Conservation (phyloP, 345 rosid genomes). For the Dovyalis caffra region DNA sequence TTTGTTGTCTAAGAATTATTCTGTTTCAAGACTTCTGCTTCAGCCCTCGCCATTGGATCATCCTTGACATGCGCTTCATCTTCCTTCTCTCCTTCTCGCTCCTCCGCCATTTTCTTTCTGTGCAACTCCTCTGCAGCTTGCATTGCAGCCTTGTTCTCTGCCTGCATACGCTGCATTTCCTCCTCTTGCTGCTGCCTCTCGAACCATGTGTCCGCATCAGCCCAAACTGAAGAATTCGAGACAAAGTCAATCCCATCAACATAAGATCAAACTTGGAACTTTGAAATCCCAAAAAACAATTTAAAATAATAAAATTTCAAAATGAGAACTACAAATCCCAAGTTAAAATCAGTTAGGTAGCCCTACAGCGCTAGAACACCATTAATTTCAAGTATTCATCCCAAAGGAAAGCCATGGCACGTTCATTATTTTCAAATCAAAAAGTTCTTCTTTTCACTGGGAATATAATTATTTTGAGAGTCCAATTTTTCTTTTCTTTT, state of each 20-base stretch:
- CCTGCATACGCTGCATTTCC: conserved; percentile 76
- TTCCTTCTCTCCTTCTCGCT: conserved; percentile 86
- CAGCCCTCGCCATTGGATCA: conserved; percentile 83
- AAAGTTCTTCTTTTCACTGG: background rate
- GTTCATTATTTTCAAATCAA: background rate
- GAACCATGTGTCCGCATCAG: conserved; percentile 98
- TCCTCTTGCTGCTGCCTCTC: conserved; percentile 92
- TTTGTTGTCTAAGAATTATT: conserved; percentile 19
- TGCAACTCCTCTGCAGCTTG: conserved; percentile 87
- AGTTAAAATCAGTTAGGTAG: background rate
- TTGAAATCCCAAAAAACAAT: too few species aligned
- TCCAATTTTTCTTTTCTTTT: background rate
- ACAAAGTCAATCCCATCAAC: conserved; percentile 7
- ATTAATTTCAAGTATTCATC: background rate
- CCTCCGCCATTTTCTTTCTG: conserved; percentile 80
- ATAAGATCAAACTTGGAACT: background rate
- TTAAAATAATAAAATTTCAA: background rate
- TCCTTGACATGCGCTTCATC: conserved; percentile 61
- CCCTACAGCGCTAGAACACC: too few species aligned
- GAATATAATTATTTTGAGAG: background rate
- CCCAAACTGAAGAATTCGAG: conserved; percentile 69
- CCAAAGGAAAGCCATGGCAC: background rate
- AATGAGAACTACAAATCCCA: background rate
- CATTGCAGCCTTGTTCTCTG: conserved; percentile 82
- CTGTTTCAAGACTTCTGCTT: conserved; percentile 55